Percentiles rank a stretch among this genome's conserved stretches.
These are phyloP conservation scores for Ophiostoma ulmi DNA, from an alignment of 2,329 filamentous ascomycete genomes.

Conservation along the genomic window DNA sequence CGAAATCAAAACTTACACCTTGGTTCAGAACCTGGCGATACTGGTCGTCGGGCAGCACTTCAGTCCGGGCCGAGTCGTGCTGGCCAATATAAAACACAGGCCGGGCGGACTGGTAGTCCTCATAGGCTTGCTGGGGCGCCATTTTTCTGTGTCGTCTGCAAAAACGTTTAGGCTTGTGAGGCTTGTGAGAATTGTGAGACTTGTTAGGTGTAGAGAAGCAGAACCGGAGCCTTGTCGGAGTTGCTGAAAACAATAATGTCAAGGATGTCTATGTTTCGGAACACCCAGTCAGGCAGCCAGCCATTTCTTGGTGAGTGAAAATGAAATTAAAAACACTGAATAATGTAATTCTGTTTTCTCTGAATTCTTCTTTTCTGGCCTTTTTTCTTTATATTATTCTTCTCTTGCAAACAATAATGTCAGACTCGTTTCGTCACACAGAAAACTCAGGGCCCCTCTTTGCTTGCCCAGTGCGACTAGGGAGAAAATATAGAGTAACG, in stretches of 20 bases:
- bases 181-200: not conserved
- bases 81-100: constrained; percentile 65
- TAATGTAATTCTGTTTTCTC: not conserved
- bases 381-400: not conserved
- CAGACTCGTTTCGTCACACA: not conserved
- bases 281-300: not conserved
- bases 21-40: constrained; percentile 63
- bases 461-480: constrained; percentile 21
- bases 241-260: not conserved
- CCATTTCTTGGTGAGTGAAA: not conserved
- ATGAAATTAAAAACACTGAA: too few species aligned
- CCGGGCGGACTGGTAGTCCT: constrained; percentile 32
- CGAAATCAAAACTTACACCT: constrained; percentile 50
- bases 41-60: constrained; percentile 58
- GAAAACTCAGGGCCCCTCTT: constrained; percentile 22
- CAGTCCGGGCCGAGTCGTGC: constrained; percentile 60
- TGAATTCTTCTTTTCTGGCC: not conserved
- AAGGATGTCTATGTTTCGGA: constrained; percentile 16
- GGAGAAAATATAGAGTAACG: constrained; percentile 22
- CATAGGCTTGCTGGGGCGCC: constrained; percentile 28
- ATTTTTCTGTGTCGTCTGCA: not conserved
- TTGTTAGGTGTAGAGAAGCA: not conserved
- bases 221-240: not conserved
- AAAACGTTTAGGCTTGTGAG: not conserved
- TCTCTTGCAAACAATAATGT: not conserved